Percentiles rank a stretch among this genome's conserved stretches.
Conservation (phyloP, 176 grass and related monocot genomes). For the Panicum miliaceum region DNA sequence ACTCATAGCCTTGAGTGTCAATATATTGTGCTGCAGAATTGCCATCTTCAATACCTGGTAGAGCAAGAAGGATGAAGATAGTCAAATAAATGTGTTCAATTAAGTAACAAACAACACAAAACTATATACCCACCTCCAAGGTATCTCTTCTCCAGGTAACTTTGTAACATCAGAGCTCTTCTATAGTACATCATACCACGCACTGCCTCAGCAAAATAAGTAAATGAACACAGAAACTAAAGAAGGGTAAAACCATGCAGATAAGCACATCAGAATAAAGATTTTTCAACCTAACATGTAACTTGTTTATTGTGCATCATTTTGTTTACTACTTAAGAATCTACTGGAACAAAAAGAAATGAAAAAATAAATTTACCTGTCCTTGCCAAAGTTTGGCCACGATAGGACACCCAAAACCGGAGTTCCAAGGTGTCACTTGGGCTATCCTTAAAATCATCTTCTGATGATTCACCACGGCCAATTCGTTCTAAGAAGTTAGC, state of each 20-base stretch:
- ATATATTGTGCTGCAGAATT: slow-evolving; percentile 75
- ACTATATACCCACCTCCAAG: slow-evolving; percentile 63
- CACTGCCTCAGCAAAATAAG: slow-evolving; percentile 56
- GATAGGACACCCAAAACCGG: slow-evolving; percentile 97
- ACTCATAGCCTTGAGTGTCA: slow-evolving; percentile 81
- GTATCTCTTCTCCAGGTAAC: slow-evolving; percentile 88
- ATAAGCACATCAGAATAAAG: slow-evolving; percentile 39
- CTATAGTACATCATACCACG: slow-evolving; percentile 99
- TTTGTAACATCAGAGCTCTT: slow-evolving; percentile 95
- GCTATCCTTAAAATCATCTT: slow-evolving; percentile 74
- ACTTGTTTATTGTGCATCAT: slow-evolving; percentile 17
- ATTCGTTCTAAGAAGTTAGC: slow-evolving; percentile 96
- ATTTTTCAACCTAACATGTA: neutral
- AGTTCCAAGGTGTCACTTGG: slow-evolving; percentile 80
- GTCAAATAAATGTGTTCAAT: slow-evolving; percentile 13
- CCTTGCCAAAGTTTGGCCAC: slow-evolving; percentile 96
- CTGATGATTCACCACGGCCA: slow-evolving; percentile 62
- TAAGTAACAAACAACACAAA: slow-evolving; percentile 31
- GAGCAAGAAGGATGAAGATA: slow-evolving; percentile 35
- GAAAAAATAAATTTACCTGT: slow-evolving; percentile 61
- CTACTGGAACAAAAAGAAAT: slow-evolving; percentile 22
- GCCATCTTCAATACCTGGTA: slow-evolving; percentile 78
- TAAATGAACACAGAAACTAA: slow-evolving; percentile 45
- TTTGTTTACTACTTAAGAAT: slow-evolving; percentile 11
- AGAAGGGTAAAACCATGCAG: slow-evolving; percentile 33